Percentiles rank a stretch among this genome's conserved stretches.
Evolutionary conservation across 441 rosid genomes (phyloP).

Genomic region (Hura crepitans): DNA sequence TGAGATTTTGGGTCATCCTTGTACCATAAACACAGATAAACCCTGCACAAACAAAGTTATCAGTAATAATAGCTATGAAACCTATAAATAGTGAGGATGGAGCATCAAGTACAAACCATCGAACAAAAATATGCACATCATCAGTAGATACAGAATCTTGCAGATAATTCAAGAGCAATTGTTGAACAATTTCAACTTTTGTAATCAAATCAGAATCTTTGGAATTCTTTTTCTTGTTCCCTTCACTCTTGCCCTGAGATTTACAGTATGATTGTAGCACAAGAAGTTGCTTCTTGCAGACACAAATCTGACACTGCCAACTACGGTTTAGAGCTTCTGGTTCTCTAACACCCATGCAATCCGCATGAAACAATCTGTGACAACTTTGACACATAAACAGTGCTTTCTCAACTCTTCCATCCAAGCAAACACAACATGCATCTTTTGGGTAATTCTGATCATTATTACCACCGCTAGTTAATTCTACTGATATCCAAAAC

Average conservation of each 20-base stretch:
- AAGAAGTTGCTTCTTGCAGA: constrained; percentile 80
- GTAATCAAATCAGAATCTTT: constrained; percentile 45
- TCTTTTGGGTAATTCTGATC: constrained; percentile 47
- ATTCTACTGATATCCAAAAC: constrained; percentile 66
- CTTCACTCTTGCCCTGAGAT: constrained; percentile 50
- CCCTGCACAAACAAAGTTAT: constrained; percentile 56
- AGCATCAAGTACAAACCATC: constrained; percentile 59
- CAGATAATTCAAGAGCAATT: constrained; percentile 87
- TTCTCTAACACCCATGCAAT: constrained; percentile 87
- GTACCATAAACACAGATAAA: constrained; percentile 89
- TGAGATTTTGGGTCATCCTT: constrained; percentile 85
- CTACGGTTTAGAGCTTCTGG: constrained; percentile 60
- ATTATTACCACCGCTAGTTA: constrained; percentile 43
- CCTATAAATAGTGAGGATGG: constrained; percentile 19
- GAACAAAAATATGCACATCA: constrained; percentile 75
- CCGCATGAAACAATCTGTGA: constrained; percentile 75
- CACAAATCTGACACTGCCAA: constrained; percentile 85
- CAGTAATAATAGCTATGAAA: constrained; percentile 28
- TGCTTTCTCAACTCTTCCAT: constrained; percentile 53
- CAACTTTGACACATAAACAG: constrained; percentile 78
- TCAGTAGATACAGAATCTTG: constrained; percentile 80
- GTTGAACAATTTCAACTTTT: constrained; percentile 78
- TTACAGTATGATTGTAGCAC: constrained; percentile 78
- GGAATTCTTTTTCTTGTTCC: constrained; percentile 35
- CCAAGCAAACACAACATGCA: constrained; percentile 69